Conservation (phyloP, 2,329 filamentous ascomycete genomes). For the Colletotrichum sp. region DNA sequence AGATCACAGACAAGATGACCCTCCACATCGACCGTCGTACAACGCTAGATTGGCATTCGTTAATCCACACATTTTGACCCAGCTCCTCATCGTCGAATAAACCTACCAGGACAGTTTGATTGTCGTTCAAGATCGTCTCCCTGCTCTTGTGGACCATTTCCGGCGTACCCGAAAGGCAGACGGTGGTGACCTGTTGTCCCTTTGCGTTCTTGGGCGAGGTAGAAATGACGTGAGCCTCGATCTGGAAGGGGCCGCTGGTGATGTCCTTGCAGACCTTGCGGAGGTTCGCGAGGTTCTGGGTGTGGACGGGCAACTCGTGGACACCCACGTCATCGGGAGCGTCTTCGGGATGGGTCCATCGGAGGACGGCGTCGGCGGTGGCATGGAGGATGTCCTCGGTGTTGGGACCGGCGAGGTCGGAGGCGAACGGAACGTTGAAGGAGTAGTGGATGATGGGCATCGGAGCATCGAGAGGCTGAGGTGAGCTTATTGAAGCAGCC, state of each 20-base stretch:
- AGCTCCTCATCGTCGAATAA: not conserved
- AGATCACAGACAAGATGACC: conserved; percentile 86
- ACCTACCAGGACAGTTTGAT: conserved; percentile 88
- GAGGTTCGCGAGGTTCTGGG: conserved; percentile 82
- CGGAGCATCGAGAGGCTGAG: conserved; percentile 70
- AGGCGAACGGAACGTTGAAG: conserved; percentile 97
- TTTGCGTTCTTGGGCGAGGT: conserved; percentile 77
- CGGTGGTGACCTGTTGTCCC: conserved; percentile 78
- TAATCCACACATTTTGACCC: conserved; percentile 24
- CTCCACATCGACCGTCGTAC: conserved; percentile 92
- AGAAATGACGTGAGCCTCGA: conserved; percentile 84
- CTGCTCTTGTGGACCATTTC: conserved; percentile 90
- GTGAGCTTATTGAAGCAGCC: conserved; percentile 65
- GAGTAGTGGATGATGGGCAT: conserved; percentile 78
- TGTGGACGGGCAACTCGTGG: conserved; percentile 90
- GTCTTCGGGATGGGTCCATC: conserved; percentile 93
- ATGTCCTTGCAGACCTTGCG: conserved; percentile 83
- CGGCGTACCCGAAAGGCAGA: conserved; percentile 86
- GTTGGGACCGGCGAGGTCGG: conserved; percentile 89
- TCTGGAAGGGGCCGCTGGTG: conserved; percentile 71
- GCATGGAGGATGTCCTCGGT: conserved; percentile 95
- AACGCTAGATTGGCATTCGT: conserved; percentile 68
- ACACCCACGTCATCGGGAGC: conserved; percentile 84
- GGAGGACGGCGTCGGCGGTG: conserved; percentile 82
- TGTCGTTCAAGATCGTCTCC: conserved; percentile 89